A percentile compares a stretch with the other conserved stretches of the same genome.
phyloP scores from a whole-genome alignment of 495 filamentous ascomycete species.

The Daldinia bambusicola region DNA sequence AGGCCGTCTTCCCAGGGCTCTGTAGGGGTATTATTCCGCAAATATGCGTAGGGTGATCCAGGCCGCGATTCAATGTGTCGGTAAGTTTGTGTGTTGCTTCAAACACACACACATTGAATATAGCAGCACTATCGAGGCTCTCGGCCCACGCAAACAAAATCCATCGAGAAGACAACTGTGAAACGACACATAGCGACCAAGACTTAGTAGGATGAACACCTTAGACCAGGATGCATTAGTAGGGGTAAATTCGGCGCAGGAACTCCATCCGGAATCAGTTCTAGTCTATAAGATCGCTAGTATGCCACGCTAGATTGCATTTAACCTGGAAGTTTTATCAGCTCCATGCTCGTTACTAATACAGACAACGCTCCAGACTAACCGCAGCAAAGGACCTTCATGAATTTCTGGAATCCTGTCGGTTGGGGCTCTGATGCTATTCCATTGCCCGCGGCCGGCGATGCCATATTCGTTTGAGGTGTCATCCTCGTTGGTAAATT shows the following conservation, averaged over 20 bases:
- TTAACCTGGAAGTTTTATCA: constrained; percentile 36
- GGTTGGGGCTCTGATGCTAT: constrained; percentile 59
- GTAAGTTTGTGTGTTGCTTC: constrained; percentile 9
- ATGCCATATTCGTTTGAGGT: constrained; percentile 63
- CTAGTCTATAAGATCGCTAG: constrained; percentile 47
- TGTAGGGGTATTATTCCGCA: constrained; percentile 24
- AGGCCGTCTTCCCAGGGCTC: constrained; percentile 24
- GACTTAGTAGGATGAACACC: constrained; percentile 27
- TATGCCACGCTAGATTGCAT: constrained; percentile 35
- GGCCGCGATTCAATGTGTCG: constrained; percentile 14
- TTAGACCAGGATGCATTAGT: constrained; percentile 41
- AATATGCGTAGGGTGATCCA: constrained; percentile 10
- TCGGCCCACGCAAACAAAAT: constrained; percentile 13
- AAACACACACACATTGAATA: constrained; percentile 8
- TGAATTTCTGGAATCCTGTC: constrained; percentile 74
- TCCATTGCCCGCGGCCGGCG: constrained; percentile 55
- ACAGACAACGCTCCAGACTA: constrained; percentile 50
- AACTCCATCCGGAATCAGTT: constrained; percentile 42
- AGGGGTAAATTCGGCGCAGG: constrained; percentile 40
- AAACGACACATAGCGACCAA: constrained; percentile 21
- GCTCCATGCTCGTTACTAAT: not conserved
- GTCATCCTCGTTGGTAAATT: constrained; percentile 78
- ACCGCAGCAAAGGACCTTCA: constrained; percentile 86
- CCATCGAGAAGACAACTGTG: constrained; percentile 24
- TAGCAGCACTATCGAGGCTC: constrained; percentile 4